A percentile compares a stretch with the other conserved stretches of the same genome.
phyloP scores from a whole-genome alignment of 1,284 basidiomycete species.

The Leccinum subfulvum region DNA sequence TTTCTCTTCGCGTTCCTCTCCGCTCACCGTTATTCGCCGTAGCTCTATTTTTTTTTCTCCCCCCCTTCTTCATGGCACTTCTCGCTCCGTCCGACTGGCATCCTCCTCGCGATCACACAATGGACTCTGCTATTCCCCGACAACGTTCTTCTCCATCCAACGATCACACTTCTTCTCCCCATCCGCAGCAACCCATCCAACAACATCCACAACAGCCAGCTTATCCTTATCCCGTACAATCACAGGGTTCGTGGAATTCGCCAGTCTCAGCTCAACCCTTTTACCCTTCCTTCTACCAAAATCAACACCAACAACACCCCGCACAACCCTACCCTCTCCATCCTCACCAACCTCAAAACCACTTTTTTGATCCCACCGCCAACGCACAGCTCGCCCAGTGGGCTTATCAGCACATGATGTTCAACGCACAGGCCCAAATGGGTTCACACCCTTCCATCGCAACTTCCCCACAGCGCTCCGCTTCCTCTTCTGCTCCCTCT shows the following conservation, averaged over 20 bases:
- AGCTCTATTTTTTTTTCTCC: neutral
- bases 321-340: conserved; percentile 40
- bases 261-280: conserved; percentile 62
- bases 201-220: conserved; percentile 32
- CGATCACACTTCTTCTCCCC: conserved; percentile 39
- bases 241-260: conserved; percentile 62
- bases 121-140: conserved; percentile 50
- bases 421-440: conserved; percentile 43
- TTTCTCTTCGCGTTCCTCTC: neutral
- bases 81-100: conserved; percentile 73
- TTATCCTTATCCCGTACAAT: conserved; percentile 44
- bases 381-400: conserved; percentile 79
- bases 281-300: conserved; percentile 74
- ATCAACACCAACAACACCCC: conserved; percentile 53
- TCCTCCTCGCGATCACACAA: conserved; percentile 56
- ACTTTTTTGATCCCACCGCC: conserved; percentile 64
- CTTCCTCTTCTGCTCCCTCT: conserved; percentile 32
- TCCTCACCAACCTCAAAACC: conserved; percentile 46
- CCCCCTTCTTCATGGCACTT: conserved; percentile 63
- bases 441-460: conserved; percentile 37
- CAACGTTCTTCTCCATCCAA: conserved; percentile 58
- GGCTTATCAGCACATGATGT: conserved; percentile 87
- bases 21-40: neutral
- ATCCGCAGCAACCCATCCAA: conserved; percentile 35
- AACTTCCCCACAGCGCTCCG: conserved; percentile 35